phyloP scores from a whole-genome alignment of 495 filamentous ascomycete genomes.

The Penicillium parvum region DNA sequence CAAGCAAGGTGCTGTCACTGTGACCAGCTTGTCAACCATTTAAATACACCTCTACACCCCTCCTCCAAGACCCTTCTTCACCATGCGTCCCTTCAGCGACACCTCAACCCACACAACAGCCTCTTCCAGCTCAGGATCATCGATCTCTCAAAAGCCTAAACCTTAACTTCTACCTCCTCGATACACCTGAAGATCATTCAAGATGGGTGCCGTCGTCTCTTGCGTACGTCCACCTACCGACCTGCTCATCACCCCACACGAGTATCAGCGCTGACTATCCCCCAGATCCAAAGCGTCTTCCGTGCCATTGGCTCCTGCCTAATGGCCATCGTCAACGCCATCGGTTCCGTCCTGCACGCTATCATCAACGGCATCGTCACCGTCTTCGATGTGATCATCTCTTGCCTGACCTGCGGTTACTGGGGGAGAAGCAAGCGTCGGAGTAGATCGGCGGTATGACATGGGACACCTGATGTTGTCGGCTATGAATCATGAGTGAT shows the following conservation, averaged over 20 bases:
- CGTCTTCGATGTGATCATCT: conserved; percentile 80
- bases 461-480: too few species aligned
- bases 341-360: conserved; percentile 67
- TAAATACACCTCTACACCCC: conserved; percentile 9
- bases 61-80: not conserved
- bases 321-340: conserved; percentile 79
- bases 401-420: conserved; percentile 77
- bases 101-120: conserved; percentile 29
- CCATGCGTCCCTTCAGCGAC: conserved; percentile 35
- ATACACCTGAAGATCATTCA: conserved; percentile 27
- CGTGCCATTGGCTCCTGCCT: conserved; percentile 77
- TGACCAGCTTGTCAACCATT: too few species aligned
- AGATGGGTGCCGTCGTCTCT: conserved; percentile 93
- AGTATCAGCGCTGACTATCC: conserved; percentile 15
- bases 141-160: conserved; percentile 17
- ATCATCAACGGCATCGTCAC: conserved; percentile 79
- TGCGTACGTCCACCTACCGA: conserved; percentile 67
- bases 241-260: not conserved
- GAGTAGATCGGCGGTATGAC: conserved; percentile 23
- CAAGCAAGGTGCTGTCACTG: too few species aligned
- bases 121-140: conserved; percentile 23
- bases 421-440: conserved; percentile 40
- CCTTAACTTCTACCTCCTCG: conserved; percentile 2
- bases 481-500: conserved; percentile 11
- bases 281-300: conserved; percentile 73